Base-by-base conservation (phyloP, 805 yeast species). In the Teunomyces aglyptinius region DNA sequence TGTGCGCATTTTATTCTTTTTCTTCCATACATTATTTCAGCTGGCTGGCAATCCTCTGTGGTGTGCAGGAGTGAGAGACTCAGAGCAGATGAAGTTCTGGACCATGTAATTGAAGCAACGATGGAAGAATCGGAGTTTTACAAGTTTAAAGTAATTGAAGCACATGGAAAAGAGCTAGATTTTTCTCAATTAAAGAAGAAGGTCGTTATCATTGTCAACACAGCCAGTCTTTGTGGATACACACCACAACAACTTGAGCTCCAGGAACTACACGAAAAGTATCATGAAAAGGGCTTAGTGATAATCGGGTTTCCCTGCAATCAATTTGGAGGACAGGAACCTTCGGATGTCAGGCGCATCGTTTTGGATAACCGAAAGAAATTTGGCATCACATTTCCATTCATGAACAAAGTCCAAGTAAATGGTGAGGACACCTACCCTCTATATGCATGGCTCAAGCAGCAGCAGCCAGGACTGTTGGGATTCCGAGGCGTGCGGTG, bases 291-390 rank as follows among this genome's bases (percentile, higher is more conserved):
- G 51, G 95, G 88, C 1, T 71, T 91, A 19, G 81, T 70, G 38
- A 75, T 90, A 22, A 53, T 90, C 29, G 97, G 90, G 0, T 89
- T 90, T 77, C 97, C 97, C 27, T 88, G 96, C 68, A 87, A 89
- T 69, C 96, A 89, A 64, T 90, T 90, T 63, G 91, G 86, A 19
- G 71, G 79, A 56, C 86, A 94, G 73, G 88, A 91, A 67, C 85
- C 94, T 55, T 83, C 83, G 3, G 60, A 78, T 2, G 81, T 78
- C 43, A 78, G 38, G 3, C 47, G 58, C 24, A 59, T 70, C 13
- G 59, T 56, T 15, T 34, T 39, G 16, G 51, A 49, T 13, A 58
- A 60, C 15, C 59, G 59, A 13, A 19, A 43, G 16, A 49, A 52
- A 26, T 71, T 54, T 43, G 61, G 61, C 1, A 73, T 71, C 5